Conservation (phyloP, 441 rosid species). For the Bruguiera hainesii region DNA sequence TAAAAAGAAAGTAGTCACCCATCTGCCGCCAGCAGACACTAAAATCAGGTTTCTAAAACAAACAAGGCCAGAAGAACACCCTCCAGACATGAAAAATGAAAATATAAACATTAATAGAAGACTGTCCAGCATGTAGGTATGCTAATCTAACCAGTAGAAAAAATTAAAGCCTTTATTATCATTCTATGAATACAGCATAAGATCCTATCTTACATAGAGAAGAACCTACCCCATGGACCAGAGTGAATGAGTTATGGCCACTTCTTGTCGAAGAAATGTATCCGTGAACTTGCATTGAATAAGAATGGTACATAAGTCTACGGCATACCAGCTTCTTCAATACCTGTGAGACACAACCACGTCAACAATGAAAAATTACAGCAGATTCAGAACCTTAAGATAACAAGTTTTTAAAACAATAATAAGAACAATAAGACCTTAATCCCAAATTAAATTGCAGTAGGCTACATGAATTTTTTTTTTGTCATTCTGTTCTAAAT, state of each 20-base stretch:
- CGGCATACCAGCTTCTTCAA: constrained; percentile 80
- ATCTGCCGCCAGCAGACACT: background rate
- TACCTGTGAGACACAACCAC: constrained; percentile 46
- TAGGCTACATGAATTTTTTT: too few species aligned
- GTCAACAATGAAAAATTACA: constrained; percentile 9
- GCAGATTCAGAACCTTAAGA: constrained; percentile 1
- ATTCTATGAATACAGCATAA: background rate
- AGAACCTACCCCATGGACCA: constrained; percentile 82
- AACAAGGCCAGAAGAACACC: background rate
- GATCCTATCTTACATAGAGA: constrained; percentile 2
- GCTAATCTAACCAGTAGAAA: background rate
- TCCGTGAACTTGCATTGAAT: constrained; percentile 96
- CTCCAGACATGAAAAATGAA: background rate
- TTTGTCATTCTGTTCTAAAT: too few species aligned
- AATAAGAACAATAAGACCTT: too few species aligned
- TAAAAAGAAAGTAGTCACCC: background rate
- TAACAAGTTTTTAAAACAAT: background rate
- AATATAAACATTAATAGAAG: background rate
- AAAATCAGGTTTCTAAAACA: background rate
- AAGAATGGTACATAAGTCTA: constrained; percentile 80
- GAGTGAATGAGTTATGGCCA: constrained; percentile 52
- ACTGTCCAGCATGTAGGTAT: background rate
- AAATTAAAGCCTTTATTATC: background rate
- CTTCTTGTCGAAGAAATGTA: constrained; percentile 45
- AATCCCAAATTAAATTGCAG: too few species aligned